Percentiles rank a stretch among this genome's conserved stretches.
Conservation (phyloP, 805 yeast genomes). For the Candida stauntonica region DNA sequence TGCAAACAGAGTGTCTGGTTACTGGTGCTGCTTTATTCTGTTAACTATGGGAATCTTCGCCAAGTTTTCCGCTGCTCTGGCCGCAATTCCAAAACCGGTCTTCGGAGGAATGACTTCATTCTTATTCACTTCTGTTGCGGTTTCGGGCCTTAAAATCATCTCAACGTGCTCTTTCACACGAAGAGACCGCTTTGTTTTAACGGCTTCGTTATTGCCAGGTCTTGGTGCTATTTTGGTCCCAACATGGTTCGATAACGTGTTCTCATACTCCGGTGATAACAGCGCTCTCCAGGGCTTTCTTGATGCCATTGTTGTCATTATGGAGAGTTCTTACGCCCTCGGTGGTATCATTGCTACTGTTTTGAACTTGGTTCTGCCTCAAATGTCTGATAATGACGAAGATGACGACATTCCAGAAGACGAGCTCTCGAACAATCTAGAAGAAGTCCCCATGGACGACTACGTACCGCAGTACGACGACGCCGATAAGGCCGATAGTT, state of each 20-base stretch:
- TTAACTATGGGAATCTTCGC: slow-evolving; percentile 84
- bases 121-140: slow-evolving; percentile 71
- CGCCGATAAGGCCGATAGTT: slow-evolving; percentile 11
- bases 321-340: slow-evolving; percentile 71
- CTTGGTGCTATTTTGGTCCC: slow-evolving; percentile 63
- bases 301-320: slow-evolving; percentile 62
- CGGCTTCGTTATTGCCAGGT: slow-evolving; percentile 62
- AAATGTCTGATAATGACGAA: slow-evolving; percentile 39
- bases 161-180: slow-evolving; percentile 51
- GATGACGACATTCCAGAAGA: slow-evolving; percentile 13
- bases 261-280: slow-evolving; percentile 64
- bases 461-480: slow-evolving; percentile 26
- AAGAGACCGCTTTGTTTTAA: slow-evolving; percentile 68
- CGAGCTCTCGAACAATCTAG: slow-evolving; percentile 11
- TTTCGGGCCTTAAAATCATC: slow-evolving; percentile 67
- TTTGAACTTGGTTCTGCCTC: slow-evolving; percentile 59
- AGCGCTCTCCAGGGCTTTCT: slow-evolving; percentile 53
- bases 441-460: slow-evolving; percentile 24
- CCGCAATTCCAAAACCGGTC: slow-evolving; percentile 73
- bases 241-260: slow-evolving; percentile 58
- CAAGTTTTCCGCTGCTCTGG: slow-evolving; percentile 84
- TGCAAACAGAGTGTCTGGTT: slow-evolving; percentile 78
- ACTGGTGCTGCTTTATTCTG: slow-evolving; percentile 74
- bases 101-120: slow-evolving; percentile 88
- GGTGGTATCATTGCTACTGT: slow-evolving; percentile 62